Base-by-base conservation (phyloP, 257 asterid genomes). In the Henckelia pumila region DNA sequence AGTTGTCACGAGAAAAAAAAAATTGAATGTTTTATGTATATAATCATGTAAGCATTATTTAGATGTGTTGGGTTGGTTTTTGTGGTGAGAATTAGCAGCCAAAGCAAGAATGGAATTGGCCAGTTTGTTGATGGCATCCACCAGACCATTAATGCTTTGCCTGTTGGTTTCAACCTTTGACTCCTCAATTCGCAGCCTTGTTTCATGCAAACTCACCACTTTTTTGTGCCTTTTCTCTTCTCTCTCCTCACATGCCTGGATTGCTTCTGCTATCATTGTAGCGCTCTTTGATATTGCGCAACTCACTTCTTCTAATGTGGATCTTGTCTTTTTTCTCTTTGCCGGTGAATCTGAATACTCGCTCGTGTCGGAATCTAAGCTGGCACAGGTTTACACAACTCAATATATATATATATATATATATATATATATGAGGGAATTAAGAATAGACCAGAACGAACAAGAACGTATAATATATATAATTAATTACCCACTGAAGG, bases 111-210 rank as follows among this genome's bases (percentile, higher is more conserved):
- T 83, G 7, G 97, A 89, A 73, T 77, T 73, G 7, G 97, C 96
- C 13, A 92, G 91, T 63, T 85, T 92, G 86, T 92, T 83, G 26
- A 89, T 86, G 77, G 97, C 89, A 62, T 92, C 95, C 10, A 81
- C 93, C 24, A 92, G 81, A 2, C 96, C 93, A 49, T 80, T 83
- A 24, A 92, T 83, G 61, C 96, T 95, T 70, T 89, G 88, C 56
- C 86, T 80, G 49, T 76, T 85, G 21, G 82, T 86, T 84, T 92
- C 93, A 63, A 88, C 96, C 61, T 86, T 92, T 35, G 95, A 80
- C 56, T 89, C 96, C 66, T 92, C 97, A 63, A 89, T 88, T 61
- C 78, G 76, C 56, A 88, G 82, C 35, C 96, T 81, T 59, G 89
- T 89, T 68, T 88, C 79, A 28, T 89, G 95, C 83, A 92, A 58